A percentile compares a stretch with the other conserved stretches of the same genome.
These are phyloP conservation scores for Termitomyces sp. DNA, from an alignment of 768 basidiomycete species.

Conservation along the genomic window DNA sequence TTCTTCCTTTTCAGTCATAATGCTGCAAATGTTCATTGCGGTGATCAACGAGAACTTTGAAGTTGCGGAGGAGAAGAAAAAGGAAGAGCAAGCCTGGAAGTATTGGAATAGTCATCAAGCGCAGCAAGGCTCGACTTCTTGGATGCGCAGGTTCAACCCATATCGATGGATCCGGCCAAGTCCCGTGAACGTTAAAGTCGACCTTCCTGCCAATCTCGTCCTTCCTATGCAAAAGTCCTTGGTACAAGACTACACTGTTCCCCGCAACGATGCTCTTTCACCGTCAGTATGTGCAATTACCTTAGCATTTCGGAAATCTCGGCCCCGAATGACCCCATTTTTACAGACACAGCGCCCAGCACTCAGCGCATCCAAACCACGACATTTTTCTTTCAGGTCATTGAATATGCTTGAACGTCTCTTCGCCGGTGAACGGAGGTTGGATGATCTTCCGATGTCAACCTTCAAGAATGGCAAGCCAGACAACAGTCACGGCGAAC, in stretches of 20 bases:
- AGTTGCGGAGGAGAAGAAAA: constrained; percentile 88
- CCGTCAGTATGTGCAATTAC: constrained; percentile 20
- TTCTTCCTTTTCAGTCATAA: constrained; percentile 53
- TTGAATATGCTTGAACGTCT: constrained; percentile 57
- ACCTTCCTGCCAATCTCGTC: constrained; percentile 66
- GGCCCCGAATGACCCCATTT: neutral
- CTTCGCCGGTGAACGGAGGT: constrained; percentile 51
- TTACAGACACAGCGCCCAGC: constrained; percentile 19
- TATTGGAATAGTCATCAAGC: constrained; percentile 59
- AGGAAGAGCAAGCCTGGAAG: constrained; percentile 68
- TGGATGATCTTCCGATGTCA: constrained; percentile 54
- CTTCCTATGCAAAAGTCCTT: constrained; percentile 77
- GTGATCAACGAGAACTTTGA: constrained; percentile 96
- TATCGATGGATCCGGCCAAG: constrained; percentile 79
- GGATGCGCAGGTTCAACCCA: constrained; percentile 78
- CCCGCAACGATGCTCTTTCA: constrained; percentile 25
- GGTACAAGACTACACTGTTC: constrained; percentile 50
- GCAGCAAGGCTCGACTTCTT: constrained; percentile 44
- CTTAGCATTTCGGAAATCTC: neutral
- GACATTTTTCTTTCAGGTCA: constrained; percentile 52
- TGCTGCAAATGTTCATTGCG: constrained; percentile 94
- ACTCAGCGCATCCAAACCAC: constrained; percentile 25
- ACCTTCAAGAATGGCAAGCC: constrained; percentile 41
- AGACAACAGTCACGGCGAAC: constrained; percentile 38
- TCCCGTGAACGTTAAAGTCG: constrained; percentile 66